phyloP scores from a whole-genome alignment of 2,329 filamentous ascomycete species.

The Aureobasidium sp. region DNA sequence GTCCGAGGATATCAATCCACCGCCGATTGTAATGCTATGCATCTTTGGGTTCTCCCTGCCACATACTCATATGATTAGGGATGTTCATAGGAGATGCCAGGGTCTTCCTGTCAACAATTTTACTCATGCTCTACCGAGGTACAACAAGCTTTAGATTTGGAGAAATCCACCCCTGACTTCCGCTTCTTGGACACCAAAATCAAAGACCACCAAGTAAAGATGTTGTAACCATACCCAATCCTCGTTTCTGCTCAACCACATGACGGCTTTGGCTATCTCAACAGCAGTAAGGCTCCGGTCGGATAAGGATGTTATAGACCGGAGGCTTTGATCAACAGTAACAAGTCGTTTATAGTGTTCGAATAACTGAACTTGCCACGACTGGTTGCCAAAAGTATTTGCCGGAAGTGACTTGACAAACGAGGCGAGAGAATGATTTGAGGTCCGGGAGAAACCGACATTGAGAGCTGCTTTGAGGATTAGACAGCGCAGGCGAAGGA shows the following conservation, averaged over 20 bases:
- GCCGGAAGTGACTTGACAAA: constrained; percentile 71
- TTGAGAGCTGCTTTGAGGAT: constrained; percentile 82
- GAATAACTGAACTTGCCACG: constrained; percentile 64
- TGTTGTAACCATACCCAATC: constrained; percentile 77
- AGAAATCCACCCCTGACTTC: constrained; percentile 35
- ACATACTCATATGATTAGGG: not conserved
- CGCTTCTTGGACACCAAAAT: constrained; percentile 73
- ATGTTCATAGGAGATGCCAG: not conserved
- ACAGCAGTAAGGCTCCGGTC: constrained; percentile 56
- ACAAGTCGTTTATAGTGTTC: constrained; percentile 77
- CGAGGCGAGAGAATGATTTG: constrained; percentile 53
- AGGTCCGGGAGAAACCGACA: constrained; percentile 65
- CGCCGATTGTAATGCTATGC: not conserved
- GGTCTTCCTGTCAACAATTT: not conserved
- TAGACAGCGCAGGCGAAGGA: constrained; percentile 69
- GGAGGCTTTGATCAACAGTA: constrained; percentile 62
- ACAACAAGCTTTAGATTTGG: not conserved
- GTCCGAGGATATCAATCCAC: no score
- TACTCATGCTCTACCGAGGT: not conserved
- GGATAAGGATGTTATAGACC: constrained; percentile 49
- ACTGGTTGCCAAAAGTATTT: constrained; percentile 68
- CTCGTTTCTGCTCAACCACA: constrained; percentile 63
- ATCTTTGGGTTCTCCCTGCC: not conserved
- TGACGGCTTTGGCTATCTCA: constrained; percentile 76
- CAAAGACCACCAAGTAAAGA: constrained; percentile 76